Conservation (phyloP, 2,329 filamentous ascomycete genomes). For the Grosmannia penicillata region DNA sequence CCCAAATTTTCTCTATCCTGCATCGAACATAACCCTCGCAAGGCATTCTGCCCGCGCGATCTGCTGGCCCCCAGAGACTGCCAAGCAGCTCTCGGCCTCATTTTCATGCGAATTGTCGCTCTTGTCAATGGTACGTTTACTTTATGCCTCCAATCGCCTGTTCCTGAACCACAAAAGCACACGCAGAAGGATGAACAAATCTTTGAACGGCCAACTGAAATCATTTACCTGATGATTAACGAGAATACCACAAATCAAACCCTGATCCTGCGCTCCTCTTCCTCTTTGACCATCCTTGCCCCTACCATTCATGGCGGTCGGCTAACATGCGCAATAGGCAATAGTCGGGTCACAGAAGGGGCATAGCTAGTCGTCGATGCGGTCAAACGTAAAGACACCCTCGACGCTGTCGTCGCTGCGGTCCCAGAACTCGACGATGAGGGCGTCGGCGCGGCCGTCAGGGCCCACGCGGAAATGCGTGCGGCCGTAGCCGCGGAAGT, state of each 20-base stretch:
- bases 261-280: conserved; percentile 28
- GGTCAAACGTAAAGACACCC: conserved; percentile 17
- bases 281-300: background rate
- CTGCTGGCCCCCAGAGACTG: too few relatives aligned
- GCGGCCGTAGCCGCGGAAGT: conserved; percentile 15
- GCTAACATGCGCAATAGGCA: too few relatives aligned
- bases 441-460: conserved; percentile 13
- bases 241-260: conserved; percentile 30
- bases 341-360: background rate
- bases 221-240: conserved; percentile 37
- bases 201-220: conserved; percentile 51
- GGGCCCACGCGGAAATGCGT: conserved; percentile 18
- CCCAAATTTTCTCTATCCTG: too few relatives aligned
- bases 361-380: conserved; percentile 6
- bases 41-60: too few relatives aligned
- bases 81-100: too few relatives aligned
- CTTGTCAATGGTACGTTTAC: too few relatives aligned
- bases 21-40: too few relatives aligned
- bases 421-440: conserved; percentile 17
- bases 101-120: too few relatives aligned
- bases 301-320: background rate
- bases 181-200: conserved; percentile 46
- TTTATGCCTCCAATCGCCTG: too few relatives aligned
- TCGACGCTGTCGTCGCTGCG: conserved; percentile 11
- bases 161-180: too few relatives aligned